Evolutionary conservation across 2,329 filamentous ascomycete genomes (phyloP).

Genomic region (Penicillium oxalicum): DNA sequence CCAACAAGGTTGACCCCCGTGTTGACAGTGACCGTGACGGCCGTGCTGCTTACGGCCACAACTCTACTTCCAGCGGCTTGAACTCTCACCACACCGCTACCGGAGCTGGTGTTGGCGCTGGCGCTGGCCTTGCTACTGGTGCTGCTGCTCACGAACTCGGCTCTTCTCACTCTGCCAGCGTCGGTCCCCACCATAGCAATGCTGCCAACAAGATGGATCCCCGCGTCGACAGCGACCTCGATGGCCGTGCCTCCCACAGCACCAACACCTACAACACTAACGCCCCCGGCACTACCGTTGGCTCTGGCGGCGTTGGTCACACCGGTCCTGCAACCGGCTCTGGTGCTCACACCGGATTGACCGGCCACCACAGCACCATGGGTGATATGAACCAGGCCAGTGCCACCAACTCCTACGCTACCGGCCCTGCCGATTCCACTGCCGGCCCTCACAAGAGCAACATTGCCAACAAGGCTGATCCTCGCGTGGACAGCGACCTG

Average conservation of each 20-base stretch:
- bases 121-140: background rate
- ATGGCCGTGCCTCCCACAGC: background rate
- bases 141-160: background rate
- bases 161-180: slow-evolving; percentile 7
- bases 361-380: background rate
- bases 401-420: slow-evolving; percentile 6
- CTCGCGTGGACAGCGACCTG: slow-evolving; percentile 7
- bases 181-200: slow-evolving; percentile 11
- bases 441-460: slow-evolving; percentile 13
- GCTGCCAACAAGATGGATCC: slow-evolving; percentile 7
- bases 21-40: slow-evolving; percentile 7
- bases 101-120: background rate
- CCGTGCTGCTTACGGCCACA: background rate
- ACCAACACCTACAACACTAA: background rate
- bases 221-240: slow-evolving; percentile 7
- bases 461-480: slow-evolving; percentile 10
- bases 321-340: background rate
- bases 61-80: background rate
- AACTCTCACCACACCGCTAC: slow-evolving; percentile 2
- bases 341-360: background rate
- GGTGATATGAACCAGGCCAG: background rate
- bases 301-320: too few species aligned
- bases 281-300: background rate
- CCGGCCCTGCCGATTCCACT: slow-evolving; percentile 11
- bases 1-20: slow-evolving; percentile 9